Base-by-base conservation (phyloP, 148 eudicot species). In the Silene uniflora region DNA sequence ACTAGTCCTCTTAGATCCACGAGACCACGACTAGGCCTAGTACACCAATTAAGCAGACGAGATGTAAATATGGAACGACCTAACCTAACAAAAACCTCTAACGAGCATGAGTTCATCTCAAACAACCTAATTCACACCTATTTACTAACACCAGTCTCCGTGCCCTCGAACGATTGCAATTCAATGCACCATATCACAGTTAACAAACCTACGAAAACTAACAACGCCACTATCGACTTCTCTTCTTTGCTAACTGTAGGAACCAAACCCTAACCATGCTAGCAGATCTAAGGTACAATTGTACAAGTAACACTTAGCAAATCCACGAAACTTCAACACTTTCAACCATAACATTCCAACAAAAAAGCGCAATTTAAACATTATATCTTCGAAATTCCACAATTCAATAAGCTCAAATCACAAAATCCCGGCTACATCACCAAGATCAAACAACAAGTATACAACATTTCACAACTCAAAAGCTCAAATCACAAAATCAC, bases 211-310 rank as follows among this genome's bases (percentile, higher is more conserved):
- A n/a, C 6, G 35, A 1, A 11, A 9, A 19, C 55, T 44, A 29
- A 64, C 2, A 16, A 66, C 5, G 58, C 49, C 58, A n/a, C 39
- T 19, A 61, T 64, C 19, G 72, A 78, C 66, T 52, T 69, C 23
- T 72, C 16, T 5, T 5, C 8, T 39, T 39, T 39, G 2, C 44
- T 7, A 39, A 6, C 6, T 39, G 12, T 9, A 52, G 59, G 8
- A 24, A n/a, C 12, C 76, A 73, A 44, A 22, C 62, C 73, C 77
- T 62, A 25, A 72, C n/a, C 23, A 60, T 46, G 32, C 76, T 44
- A 32, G 35, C 70, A 76, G 77, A 76, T 81, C 80, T 81, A 72
- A 81, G 19, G 21, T 9, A 65, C 3, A 16, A 65, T 27, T 65
- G 24, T 19, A 7, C 63, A 9, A 25, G 7, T 35, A 54, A 56